Base-by-base conservation (phyloP, 768 basidiomycete genomes). In the Lepiota venenata region DNA sequence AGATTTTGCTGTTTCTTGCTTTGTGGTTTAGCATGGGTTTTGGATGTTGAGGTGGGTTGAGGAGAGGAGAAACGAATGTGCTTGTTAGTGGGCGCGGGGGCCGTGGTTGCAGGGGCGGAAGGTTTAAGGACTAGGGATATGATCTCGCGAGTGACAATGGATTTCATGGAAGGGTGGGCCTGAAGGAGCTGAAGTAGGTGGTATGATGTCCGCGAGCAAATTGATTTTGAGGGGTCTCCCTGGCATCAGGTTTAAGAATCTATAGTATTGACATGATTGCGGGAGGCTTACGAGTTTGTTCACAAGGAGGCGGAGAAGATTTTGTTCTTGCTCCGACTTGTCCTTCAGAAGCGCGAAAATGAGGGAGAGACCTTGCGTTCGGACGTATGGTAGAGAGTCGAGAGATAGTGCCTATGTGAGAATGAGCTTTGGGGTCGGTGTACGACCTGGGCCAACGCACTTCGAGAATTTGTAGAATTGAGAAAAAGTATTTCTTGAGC, bases 281-380 rank as follows among this genome's bases (percentile, higher is more conserved):
- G 8, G 35, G 21, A 57, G 25, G 25, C 87, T 47, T 58, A 88
- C 93, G 18, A 99, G 82, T 68, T 98, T 98, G 75, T 98, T 96
- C 32, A 93, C 93, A 7, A 98, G 84, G 4, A 98, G 74, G 25
- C 88, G 83, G 4, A 98, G 81, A 27, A 98, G 73, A 73, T 99
- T 99, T 64, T 98, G 93, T 66, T 98, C 97, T 67, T 99, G 97
- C 67, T 99, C 97, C 0, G 96, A 93, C 62, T 93, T 94, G 56
- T 88, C 88, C 29, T 83, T 81, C 10, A 99, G 82, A 4, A 98
- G 82, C 25, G 83, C 86, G 66, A 80, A 83, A 35, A 94, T 83
- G 36, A 95, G 77, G 21, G 78, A 80, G 52, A 97, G 78, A 0
- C 89, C 77, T 69, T 96, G 94, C 0, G 81, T 94, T 36, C 94